Percentiles rank a stretch among this genome's conserved stretches.
phyloP scores from a whole-genome alignment of 192 early-diverging fungal species.

The Backusella luteola region DNA sequence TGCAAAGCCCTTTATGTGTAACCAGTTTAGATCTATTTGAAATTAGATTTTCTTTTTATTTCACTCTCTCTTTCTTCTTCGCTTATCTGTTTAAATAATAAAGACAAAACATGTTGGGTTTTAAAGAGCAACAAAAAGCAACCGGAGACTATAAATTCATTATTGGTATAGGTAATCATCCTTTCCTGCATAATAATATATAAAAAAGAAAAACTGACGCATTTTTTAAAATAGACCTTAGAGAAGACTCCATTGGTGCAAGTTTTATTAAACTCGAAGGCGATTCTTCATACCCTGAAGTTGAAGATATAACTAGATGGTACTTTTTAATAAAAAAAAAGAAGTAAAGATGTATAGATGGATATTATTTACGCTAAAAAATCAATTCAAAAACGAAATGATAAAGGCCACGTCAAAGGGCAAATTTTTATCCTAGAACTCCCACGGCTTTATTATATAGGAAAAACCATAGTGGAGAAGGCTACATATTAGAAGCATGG shows the following conservation, averaged over 20 bases:
- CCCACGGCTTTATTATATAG: conserved; percentile 38
- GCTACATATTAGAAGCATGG: conserved; percentile 28
- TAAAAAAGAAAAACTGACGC: neutral
- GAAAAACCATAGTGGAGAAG: conserved; percentile 21
- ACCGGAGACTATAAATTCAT: conserved; percentile 11
- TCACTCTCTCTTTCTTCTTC: too few relatives aligned
- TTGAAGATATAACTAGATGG: neutral
- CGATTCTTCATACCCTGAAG: neutral
- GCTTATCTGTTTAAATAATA: too few relatives aligned
- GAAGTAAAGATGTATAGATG: neutral
- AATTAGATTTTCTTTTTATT: too few relatives aligned
- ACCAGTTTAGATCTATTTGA: too few relatives aligned
- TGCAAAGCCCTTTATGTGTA: too few relatives aligned
- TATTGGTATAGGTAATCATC: conserved; percentile 33
- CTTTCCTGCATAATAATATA: neutral
- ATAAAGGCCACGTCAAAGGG: conserved; percentile 33
- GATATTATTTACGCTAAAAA: too few relatives aligned
- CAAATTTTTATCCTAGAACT: conserved; percentile 30
- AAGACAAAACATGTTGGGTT: neutral
- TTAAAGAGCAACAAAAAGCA: neutral
- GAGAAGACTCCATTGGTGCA: conserved; percentile 41
- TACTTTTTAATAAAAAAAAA: conserved; percentile 28
- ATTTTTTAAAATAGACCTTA: conserved; percentile 21
- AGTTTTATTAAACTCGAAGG: conserved; percentile 19
- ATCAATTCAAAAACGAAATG: neutral